Base-by-base conservation (phyloP, 805 yeast species). In the Grigorovia jiainica region DNA sequence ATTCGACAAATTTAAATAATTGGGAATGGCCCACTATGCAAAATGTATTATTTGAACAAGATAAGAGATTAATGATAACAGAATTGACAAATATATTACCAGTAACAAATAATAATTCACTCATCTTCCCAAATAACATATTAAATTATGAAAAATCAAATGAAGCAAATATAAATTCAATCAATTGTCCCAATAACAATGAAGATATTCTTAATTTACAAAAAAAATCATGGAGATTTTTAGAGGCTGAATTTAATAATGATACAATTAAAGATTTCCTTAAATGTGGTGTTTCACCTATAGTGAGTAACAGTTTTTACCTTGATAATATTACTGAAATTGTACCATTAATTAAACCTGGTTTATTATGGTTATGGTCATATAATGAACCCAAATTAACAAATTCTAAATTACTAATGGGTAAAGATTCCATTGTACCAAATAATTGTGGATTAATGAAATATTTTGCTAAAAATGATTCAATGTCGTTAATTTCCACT, bases 281-380 rank as follows among this genome's bases (percentile, higher is more conserved):
- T 4, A 44, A 59, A 17, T 70, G 80, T 50, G 97, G 96, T 0
- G 72, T 65, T 41, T 70, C 84, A 0, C 87, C 95, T 0, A 69
- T 86, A 0, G 56, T 87, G 61, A 72, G 61, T 39, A 75, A 48
- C 47, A 68, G 10, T 25, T 54, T 48, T 34, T 38, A 36, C 34
- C 36, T 24, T 3, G 35, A 32, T 16, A 42, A 47, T 53, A 37
- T 64, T 9, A 29, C 60, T 11, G 50, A 56, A 13, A 56, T 71
- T 7, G 54, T 65, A 0, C 40, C 50, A 0, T 51, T 70, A 20
- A 43, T 72, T 10, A 55, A 65, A 13, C 36, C 53, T 13, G 60
- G 72, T 0, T 44, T 55, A 11, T 43, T 73, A 30, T 87, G 96
- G 96, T 73, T 90, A 2, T 87, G 96, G 96, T 73, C 70, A 0